These are phyloP conservation scores for Aspergillus caelatus DNA, from an alignment of 2,329 filamentous ascomycete species.

Conservation along the genomic window DNA sequence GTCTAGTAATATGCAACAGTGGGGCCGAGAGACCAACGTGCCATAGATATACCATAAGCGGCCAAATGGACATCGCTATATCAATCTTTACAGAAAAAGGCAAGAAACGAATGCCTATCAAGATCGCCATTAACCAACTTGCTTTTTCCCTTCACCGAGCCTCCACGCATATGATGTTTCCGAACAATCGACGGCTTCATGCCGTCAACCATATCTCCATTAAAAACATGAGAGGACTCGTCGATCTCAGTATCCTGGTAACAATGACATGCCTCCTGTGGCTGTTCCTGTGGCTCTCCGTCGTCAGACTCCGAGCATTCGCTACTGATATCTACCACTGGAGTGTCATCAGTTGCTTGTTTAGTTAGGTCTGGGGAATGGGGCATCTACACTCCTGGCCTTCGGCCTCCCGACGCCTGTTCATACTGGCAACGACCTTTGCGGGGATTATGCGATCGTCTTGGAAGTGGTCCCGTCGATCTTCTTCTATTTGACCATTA, in stretches of 20 bases:
- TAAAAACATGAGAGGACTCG: not conserved
- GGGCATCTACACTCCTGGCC: not conserved
- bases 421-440: not conserved
- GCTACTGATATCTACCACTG: not conserved
- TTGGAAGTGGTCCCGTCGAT: not conserved
- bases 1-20: too few species aligned
- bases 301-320: not conserved
- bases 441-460: not conserved
- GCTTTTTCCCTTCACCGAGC: not conserved
- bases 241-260: not conserved
- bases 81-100: not conserved
- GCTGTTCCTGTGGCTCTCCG: not conserved
- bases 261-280: not conserved
- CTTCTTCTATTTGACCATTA: not conserved
- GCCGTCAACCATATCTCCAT: not conserved
- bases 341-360: not conserved
- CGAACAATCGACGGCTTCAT: not conserved
- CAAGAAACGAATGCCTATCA: not conserved
- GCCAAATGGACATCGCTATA: not conserved
- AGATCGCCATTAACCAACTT: not conserved
- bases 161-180: not conserved
- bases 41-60: too few species aligned
- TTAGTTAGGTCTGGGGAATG: not conserved
- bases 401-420: too few species aligned
- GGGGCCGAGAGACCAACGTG: too few species aligned